Evolutionary conservation across 768 basidiomycete species (phyloP).

Genomic region (Rhodotorula sphaerocarpa): DNA sequence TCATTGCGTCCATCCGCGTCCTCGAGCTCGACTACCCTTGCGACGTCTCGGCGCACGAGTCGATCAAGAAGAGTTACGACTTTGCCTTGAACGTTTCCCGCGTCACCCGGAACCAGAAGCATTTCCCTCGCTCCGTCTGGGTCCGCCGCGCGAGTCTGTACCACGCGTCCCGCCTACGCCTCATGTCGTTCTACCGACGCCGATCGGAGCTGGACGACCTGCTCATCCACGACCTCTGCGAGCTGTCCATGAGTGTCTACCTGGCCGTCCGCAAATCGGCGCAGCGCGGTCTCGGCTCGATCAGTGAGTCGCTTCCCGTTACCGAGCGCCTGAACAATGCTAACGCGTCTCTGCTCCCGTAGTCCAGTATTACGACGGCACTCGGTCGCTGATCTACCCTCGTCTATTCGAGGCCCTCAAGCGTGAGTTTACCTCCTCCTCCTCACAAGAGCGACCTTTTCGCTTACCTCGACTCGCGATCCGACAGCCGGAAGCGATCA

Average conservation of each 20-base stretch:
- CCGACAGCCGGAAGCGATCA: slow-evolving; percentile 65
- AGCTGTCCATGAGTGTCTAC: slow-evolving; percentile 45
- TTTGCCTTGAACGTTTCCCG: slow-evolving; percentile 30
- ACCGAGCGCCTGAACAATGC: neutral
- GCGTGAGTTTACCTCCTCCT: slow-evolving; percentile 49
- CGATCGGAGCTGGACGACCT: slow-evolving; percentile 46
- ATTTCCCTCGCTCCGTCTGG: slow-evolving; percentile 55
- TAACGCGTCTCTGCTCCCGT: neutral
- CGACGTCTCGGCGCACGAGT: slow-evolving; percentile 30
- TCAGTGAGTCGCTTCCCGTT: slow-evolving; percentile 46
- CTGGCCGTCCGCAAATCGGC: slow-evolving; percentile 42
- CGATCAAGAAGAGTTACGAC: slow-evolving; percentile 42
- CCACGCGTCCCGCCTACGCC: slow-evolving; percentile 36
- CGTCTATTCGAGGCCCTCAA: slow-evolving; percentile 44
- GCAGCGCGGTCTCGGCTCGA: slow-evolving; percentile 52
- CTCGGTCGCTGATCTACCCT: slow-evolving; percentile 43
- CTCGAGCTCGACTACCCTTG: slow-evolving; percentile 53
- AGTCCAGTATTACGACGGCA: slow-evolving; percentile 44
- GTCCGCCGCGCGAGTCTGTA: slow-evolving; percentile 38
- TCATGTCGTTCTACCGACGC: slow-evolving; percentile 42
- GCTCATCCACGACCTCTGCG: slow-evolving; percentile 45
- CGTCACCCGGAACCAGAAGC: slow-evolving; percentile 51
- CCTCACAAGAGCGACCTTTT: too few species aligned
- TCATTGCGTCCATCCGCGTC: slow-evolving; percentile 60
- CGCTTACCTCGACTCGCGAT: slow-evolving; percentile 47